phyloP scores from a whole-genome alignment of 2,329 filamentous ascomycete genomes.

The Talaromyces sp. region DNA sequence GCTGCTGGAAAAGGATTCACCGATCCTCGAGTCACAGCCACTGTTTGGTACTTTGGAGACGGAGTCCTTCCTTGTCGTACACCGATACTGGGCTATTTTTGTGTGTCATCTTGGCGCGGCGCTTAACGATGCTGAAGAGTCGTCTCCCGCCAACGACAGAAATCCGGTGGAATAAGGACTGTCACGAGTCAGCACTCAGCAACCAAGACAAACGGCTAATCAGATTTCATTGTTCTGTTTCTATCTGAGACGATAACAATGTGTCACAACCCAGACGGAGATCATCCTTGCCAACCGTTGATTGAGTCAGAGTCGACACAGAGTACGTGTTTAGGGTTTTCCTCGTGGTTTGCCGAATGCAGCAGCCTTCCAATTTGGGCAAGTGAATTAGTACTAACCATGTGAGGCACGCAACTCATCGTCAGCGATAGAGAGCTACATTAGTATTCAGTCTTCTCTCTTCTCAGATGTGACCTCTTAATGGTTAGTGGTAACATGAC shows the following conservation, averaged over 20 bases:
- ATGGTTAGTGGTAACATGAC: not conserved
- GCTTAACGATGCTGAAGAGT: not conserved
- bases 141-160: not conserved
- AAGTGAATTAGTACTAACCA: not conserved
- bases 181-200: not conserved
- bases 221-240: conserved; percentile 1
- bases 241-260: conserved; percentile 1
- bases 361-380: conserved; percentile 3
- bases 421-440: not conserved
- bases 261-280: not conserved
- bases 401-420: not conserved
- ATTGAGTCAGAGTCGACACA: not conserved
- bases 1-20: not conserved
- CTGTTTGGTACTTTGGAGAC: not conserved
- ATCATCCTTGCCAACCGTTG: not conserved
- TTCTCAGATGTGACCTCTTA: too few species aligned
- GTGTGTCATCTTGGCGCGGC: not conserved
- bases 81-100: not conserved
- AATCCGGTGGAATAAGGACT: not conserved
- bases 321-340: not conserved
- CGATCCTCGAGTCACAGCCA: not conserved
- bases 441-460: not conserved
- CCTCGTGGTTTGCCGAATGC: conserved; percentile 2
- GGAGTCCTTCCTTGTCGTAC: not conserved
- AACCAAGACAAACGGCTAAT: conserved; percentile 1